Evolutionary conservation across 2,329 filamentous ascomycete species (phyloP).

Genomic region (Diaporthe citri): DNA sequence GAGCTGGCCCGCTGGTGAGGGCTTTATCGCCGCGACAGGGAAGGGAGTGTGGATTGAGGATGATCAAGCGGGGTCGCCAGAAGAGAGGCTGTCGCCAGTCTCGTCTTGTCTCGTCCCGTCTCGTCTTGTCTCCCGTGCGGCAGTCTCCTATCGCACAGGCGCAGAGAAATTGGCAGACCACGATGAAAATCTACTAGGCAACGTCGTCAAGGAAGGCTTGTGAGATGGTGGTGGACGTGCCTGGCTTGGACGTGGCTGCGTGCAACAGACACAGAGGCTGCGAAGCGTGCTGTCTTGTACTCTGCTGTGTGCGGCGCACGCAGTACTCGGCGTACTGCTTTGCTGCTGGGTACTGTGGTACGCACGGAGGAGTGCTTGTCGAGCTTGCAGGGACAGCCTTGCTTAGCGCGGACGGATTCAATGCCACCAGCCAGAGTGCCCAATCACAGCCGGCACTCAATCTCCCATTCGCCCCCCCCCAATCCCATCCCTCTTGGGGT

Average conservation of each 20-base stretch:
- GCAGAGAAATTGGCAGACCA: not conserved
- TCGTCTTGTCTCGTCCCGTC: constrained; percentile 15
- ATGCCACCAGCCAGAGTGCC: constrained; percentile 23
- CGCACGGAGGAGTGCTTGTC: constrained; percentile 30
- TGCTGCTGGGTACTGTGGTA: constrained; percentile 11
- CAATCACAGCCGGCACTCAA: constrained; percentile 23
- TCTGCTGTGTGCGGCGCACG: not conserved
- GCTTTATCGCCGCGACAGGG: constrained; percentile 19
- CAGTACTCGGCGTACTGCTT: not conserved
- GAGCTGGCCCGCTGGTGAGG: not conserved
- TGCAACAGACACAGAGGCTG: constrained; percentile 9
- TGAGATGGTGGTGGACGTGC: not conserved
- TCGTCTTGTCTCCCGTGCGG: constrained; percentile 1
- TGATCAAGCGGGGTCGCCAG: constrained; percentile 28
- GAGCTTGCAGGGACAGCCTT: constrained; percentile 32
- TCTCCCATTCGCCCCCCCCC: constrained; percentile 27
- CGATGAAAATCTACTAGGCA: not conserved
- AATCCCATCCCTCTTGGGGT: constrained; percentile 16
- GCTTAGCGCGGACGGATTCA: constrained; percentile 28
- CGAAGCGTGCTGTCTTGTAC: constrained; percentile 16
- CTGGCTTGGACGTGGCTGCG: not conserved
- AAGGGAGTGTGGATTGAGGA: constrained; percentile 27
- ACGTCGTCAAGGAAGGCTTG: constrained; percentile 1
- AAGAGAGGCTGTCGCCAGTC: constrained; percentile 24
- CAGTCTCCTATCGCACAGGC: not conserved